phyloP scores from a whole-genome alignment of 2,329 filamentous ascomycete genomes.

The Fusarium lyarnte region DNA sequence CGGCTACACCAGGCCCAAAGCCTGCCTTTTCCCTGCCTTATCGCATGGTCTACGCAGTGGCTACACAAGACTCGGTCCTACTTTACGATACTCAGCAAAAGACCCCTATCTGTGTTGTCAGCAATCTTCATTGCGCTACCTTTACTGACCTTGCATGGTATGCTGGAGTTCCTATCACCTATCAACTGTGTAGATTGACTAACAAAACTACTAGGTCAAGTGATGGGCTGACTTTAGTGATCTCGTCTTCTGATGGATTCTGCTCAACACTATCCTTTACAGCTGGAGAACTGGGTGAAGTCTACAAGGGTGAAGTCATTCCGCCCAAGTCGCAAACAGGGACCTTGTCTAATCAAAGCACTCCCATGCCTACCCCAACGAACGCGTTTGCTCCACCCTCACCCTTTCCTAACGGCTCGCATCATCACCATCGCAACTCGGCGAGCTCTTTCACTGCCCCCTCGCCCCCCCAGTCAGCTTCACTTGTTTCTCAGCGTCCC shows the following conservation, averaged over 20 bases:
- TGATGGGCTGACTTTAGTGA: constrained; percentile 72
- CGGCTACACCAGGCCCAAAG: constrained; percentile 66
- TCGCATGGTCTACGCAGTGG: constrained; percentile 94
- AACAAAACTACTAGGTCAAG: constrained; percentile 53
- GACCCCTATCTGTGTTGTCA: constrained; percentile 91
- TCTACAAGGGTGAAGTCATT: constrained; percentile 76
- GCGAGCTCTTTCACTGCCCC: constrained; percentile 66
- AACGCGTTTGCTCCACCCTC: constrained; percentile 69
- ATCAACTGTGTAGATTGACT: constrained; percentile 32
- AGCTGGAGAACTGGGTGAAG: constrained; percentile 83
- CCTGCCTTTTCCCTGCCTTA: constrained; percentile 88
- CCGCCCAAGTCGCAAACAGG: constrained; percentile 57
- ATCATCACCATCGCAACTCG: constrained; percentile 68
- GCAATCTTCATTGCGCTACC: constrained; percentile 95
- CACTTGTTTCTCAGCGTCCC: constrained; percentile 71
- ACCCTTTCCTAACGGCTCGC: constrained; percentile 59
- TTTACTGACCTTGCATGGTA: constrained; percentile 98
- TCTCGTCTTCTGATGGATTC: constrained; percentile 98
- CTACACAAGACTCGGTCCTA: constrained; percentile 93
- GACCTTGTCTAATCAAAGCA: constrained; percentile 68
- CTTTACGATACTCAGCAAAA: constrained; percentile 98
- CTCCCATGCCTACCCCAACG: constrained; percentile 77
- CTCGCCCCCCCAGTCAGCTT: constrained; percentile 64
- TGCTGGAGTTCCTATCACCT: constrained; percentile 42
- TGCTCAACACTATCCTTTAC: constrained; percentile 91